phyloP scores from a whole-genome alignment of 441 rosid genomes.

The Corymbia citriodora region DNA sequence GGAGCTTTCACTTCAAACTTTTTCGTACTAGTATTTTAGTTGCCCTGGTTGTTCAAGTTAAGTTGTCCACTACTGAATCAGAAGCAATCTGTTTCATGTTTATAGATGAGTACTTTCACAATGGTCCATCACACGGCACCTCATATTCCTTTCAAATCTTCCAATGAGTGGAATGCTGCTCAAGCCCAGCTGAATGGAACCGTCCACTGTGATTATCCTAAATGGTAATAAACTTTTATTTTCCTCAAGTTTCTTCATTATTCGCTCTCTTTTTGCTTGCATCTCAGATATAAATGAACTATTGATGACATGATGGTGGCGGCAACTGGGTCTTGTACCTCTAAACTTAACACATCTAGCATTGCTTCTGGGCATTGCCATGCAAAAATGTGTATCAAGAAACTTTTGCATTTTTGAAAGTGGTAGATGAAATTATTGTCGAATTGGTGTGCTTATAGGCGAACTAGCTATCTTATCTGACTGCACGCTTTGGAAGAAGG shows the following conservation, averaged over 20 bases:
- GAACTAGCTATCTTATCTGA: neutral
- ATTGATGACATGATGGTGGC: neutral
- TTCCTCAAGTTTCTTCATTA: neutral
- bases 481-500: neutral
- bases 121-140: slow-evolving; percentile 98
- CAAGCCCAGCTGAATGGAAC: slow-evolving; percentile 91
- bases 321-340: neutral
- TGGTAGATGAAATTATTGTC: neutral
- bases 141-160: slow-evolving; percentile 75
- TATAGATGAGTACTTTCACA: slow-evolving; percentile 93
- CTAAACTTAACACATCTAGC: neutral
- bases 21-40: neutral
- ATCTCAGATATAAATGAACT: neutral
- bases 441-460: neutral
- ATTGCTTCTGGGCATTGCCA: neutral
- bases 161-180: slow-evolving; percentile 82
- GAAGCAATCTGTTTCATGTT: neutral
- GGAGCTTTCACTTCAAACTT: neutral
- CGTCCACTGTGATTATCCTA: slow-evolving; percentile 86
- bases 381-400: neutral
- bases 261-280: neutral
- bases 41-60: neutral
- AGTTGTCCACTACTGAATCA: neutral
- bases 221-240: slow-evolving; percentile 39
- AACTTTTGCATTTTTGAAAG: neutral